phyloP scores from a whole-genome alignment of 192 early-diverging fungal genomes.

The Chytriomyces sp. region DNA sequence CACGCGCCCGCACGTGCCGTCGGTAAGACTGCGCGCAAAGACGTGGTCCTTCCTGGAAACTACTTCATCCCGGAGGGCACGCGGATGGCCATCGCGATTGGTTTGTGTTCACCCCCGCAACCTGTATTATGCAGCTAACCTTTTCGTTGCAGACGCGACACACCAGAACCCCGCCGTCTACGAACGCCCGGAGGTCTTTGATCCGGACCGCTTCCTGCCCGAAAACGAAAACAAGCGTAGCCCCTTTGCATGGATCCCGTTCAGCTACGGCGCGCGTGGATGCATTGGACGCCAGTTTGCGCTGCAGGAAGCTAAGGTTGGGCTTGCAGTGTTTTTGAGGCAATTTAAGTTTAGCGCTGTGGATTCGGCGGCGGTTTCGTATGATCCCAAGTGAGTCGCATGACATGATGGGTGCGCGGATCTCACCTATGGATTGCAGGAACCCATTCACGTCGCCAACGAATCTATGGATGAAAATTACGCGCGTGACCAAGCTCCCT shows the following conservation, averaged over 20 bases:
- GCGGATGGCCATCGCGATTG: conserved; percentile 25
- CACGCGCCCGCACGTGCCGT: conserved; percentile 52
- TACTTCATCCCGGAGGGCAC: conserved; percentile 36
- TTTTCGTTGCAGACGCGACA: conserved; percentile 40
- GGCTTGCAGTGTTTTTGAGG: conserved; percentile 52
- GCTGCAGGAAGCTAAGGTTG: conserved; percentile 59
- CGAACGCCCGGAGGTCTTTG: conserved; percentile 46
- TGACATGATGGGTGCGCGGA: too few relatives aligned
- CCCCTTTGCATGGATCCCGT: conserved; percentile 56
- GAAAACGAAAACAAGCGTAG: conserved; percentile 55
- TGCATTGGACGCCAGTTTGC: conserved; percentile 68
- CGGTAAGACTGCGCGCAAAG: conserved; percentile 40
- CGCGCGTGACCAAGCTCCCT: conserved; percentile 19
- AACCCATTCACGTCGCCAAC: conserved; percentile 36
- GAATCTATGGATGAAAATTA: conserved; percentile 24
- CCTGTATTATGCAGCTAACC: too few relatives aligned
- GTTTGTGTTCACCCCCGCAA: too few relatives aligned
- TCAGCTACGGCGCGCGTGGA: conserved; percentile 45
- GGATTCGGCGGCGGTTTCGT: conserved; percentile 21
- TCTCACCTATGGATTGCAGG: too few relatives aligned
- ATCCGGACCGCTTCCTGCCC: conserved; percentile 56
- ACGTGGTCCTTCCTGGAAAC: conserved; percentile 52
- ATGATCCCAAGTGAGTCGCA: conserved; percentile 22
- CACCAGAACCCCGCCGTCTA: conserved; percentile 52
- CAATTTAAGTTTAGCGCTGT: conserved; percentile 42